Conservation (phyloP, 768 basidiomycete species). For the Lactarius tabidus region DNA sequence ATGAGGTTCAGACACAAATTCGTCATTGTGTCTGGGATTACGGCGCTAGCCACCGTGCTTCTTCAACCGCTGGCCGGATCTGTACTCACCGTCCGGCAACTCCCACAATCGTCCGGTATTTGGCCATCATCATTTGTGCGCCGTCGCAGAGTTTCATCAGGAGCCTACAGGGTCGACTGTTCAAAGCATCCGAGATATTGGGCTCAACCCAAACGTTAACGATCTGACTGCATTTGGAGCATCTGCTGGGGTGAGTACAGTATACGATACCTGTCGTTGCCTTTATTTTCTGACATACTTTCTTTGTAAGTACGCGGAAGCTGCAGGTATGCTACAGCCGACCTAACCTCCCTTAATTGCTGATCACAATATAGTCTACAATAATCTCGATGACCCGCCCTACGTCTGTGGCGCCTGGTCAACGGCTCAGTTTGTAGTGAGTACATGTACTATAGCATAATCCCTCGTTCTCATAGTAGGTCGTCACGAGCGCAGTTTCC, state of each 20-base stretch:
- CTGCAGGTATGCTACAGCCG: conserved; percentile 18
- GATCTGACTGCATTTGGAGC: conserved; percentile 19
- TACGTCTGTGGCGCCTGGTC: conserved; percentile 54
- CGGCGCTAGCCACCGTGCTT: conserved; percentile 42
- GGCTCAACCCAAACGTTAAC: conserved; percentile 13
- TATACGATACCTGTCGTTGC: conserved; percentile 35
- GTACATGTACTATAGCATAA: conserved; percentile 11
- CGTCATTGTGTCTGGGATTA: conserved; percentile 49
- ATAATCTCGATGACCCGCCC: conserved; percentile 49
- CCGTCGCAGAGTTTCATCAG: not conserved
- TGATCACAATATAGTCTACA: conserved; percentile 43
- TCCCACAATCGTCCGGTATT: conserved; percentile 35
- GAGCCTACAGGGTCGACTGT: conserved; percentile 10
- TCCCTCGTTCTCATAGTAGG: not conserved
- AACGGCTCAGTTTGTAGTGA: conserved; percentile 48
- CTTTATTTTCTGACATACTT: not conserved
- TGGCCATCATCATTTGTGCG: not conserved
- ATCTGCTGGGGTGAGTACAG: conserved; percentile 25
- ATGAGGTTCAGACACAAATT: conserved; percentile 51
- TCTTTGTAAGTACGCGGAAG: conserved; percentile 18
- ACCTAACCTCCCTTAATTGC: conserved; percentile 26
- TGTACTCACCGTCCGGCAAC: conserved; percentile 31
- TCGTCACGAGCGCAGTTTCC: conserved; percentile 38
- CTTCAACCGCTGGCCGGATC: conserved; percentile 56
- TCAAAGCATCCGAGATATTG: conserved; percentile 16